Evolutionary conservation across 306 rosid genomes (phyloP).

Genomic region (Macrotyloma uniflorum): DNA sequence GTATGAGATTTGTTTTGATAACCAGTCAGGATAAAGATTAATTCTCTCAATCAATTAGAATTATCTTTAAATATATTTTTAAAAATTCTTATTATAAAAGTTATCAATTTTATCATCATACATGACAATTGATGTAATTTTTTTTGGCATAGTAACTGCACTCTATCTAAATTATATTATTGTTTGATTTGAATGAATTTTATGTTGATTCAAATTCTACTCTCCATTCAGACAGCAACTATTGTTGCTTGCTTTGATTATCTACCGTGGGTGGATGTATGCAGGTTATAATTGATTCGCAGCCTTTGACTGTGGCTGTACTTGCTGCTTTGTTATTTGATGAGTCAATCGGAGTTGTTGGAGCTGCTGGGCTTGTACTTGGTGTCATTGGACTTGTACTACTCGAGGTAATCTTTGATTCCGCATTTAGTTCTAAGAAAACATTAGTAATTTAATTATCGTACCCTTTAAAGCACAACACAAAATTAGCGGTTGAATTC

Average conservation of each 20-base stretch:
- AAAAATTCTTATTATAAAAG: too few species aligned
- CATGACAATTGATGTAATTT: too few species aligned
- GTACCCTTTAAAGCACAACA: not conserved
- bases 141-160: too few species aligned
- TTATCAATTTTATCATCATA: too few species aligned
- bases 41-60: too few species aligned
- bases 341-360: constrained; percentile 82
- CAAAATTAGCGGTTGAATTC: constrained; percentile 2
- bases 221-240: not conserved
- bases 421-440: not conserved
- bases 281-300: constrained; percentile 97
- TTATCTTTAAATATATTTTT: too few species aligned
- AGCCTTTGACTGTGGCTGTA: constrained; percentile 93
- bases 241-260: constrained; percentile 30
- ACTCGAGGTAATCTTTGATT: constrained; percentile 71
- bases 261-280: not conserved
- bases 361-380: constrained; percentile 89
- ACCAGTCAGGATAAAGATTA: too few species aligned
- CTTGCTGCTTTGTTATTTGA: constrained; percentile 89
- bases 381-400: constrained; percentile 86
- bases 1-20: too few species aligned
- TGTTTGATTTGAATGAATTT: not conserved
- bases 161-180: too few species aligned
- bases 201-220: constrained; percentile 17
- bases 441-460: not conserved